phyloP scores from a whole-genome alignment of 2,329 filamentous ascomycete genomes.

The Phyllachora maydis region DNA sequence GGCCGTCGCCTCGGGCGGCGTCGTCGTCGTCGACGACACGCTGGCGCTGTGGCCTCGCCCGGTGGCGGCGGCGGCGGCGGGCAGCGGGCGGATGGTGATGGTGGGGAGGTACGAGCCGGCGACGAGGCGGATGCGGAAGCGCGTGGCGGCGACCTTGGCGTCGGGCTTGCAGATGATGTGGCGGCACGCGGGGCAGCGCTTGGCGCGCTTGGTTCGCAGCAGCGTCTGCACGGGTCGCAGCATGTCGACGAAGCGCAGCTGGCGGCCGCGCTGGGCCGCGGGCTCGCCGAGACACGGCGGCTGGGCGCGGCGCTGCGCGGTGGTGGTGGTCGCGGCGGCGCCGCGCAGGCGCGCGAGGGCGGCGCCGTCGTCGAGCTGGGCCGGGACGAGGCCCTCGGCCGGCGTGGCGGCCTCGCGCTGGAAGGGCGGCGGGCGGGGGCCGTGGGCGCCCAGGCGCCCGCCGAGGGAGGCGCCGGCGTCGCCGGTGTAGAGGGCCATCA shows the following conservation, averaged over 20 bases:
- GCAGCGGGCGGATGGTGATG: constrained; percentile 49
- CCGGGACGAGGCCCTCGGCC: constrained; percentile 50
- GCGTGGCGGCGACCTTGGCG: constrained; percentile 68
- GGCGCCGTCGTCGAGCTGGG: constrained; percentile 37
- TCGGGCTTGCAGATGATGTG: constrained; percentile 94
- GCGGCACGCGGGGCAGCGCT: constrained; percentile 78
- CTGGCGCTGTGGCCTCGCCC: constrained; percentile 3
- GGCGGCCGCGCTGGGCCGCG: constrained; percentile 22
- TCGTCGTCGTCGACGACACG: constrained; percentile 2
- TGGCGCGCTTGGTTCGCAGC: constrained; percentile 79
- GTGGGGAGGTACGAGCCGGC: constrained; percentile 76
- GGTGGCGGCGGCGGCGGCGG: constrained; percentile 7
- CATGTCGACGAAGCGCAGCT: constrained; percentile 50
- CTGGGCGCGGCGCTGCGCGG: constrained; percentile 25
- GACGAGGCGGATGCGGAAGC: constrained; percentile 82
- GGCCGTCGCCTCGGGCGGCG: constrained; percentile 4
- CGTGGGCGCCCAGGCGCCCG: too few species aligned
- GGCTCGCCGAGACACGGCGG: constrained; percentile 15
- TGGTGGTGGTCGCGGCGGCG: constrained; percentile 39
- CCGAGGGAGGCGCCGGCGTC: too few species aligned
- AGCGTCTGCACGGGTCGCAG: constrained; percentile 67
- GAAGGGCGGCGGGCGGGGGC: constrained; percentile 49
- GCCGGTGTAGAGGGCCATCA: constrained; percentile 82
- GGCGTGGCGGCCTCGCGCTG: constrained; percentile 55
- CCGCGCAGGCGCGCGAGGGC: constrained; percentile 42